These are phyloP conservation scores for Mortierella sp. DNA, from an alignment of 371 early-diverging fungal species.

Conservation along the genomic window DNA sequence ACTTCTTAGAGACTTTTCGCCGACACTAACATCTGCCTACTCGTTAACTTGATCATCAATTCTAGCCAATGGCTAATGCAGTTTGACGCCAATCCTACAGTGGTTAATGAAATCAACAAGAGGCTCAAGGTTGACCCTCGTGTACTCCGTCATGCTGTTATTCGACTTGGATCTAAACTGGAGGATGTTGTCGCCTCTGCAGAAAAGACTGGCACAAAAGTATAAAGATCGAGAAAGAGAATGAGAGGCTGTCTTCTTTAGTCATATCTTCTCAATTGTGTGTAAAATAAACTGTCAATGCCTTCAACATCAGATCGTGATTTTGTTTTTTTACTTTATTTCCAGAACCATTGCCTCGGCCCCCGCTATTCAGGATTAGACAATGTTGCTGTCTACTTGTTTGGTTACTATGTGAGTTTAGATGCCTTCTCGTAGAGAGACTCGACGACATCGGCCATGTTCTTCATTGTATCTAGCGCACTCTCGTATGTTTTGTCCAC, in stretches of 20 bases:
- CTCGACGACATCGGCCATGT: constrained; percentile 95
- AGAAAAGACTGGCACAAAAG: constrained; percentile 64
- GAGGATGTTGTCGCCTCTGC: constrained; percentile 70
- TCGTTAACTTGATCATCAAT: not conserved
- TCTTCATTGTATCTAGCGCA: constrained; percentile 94
- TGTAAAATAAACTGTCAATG: constrained; percentile 1
- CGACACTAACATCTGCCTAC: not conserved
- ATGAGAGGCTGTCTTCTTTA: not conserved
- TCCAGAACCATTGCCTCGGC: not conserved
- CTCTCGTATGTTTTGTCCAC: constrained; percentile 93
- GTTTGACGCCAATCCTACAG: constrained; percentile 80
- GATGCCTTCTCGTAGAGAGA: constrained; percentile 92
- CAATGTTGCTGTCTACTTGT: not conserved
- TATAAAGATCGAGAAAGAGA: constrained; percentile 10
- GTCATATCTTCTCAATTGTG: not conserved
- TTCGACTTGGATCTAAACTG: constrained; percentile 80
- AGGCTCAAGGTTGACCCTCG: constrained; percentile 77
- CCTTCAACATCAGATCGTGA: not conserved
- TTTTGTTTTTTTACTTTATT: not conserved
- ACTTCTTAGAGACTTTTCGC: not conserved
- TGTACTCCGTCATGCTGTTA: constrained; percentile 81
- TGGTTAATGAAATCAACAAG: constrained; percentile 71
- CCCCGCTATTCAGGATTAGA: not conserved
- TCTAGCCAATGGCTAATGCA: constrained; percentile 83
- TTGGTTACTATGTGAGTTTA: constrained; percentile 39